Base-by-base conservation (phyloP, 1,139 yeast genomes). In the Diutina catenulata region DNA sequence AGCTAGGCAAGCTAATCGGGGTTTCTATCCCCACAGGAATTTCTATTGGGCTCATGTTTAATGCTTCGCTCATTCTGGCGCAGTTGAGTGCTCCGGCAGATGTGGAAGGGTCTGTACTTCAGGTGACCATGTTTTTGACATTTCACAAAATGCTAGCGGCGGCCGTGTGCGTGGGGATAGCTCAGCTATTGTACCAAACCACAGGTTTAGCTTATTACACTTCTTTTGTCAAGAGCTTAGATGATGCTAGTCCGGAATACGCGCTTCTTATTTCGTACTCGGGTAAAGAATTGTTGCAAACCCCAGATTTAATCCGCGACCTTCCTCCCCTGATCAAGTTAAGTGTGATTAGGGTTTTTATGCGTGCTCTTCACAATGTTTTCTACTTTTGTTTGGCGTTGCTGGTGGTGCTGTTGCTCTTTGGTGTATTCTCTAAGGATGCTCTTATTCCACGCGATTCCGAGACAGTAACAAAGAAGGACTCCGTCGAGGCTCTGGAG, bases 1-100 rank as follows among this genome's bases (percentile, higher is more conserved):
- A 54, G 1, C 41, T 40, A n/a, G 36, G 57, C 3, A 33, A 46
- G n/a, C 53, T 54, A 43, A 62, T 64, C 38, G 71, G 71, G 2
- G 48, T 51, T 15, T 51, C 60, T 38, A 62, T 64, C 32, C 39
- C 60, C 13, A 37, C 45, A 15, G 70, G 70, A 31, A 48, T 52
- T 20, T 53, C 57, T 2, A 42, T 49, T 18, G 69, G 69, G 8
- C 38, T 55, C n/a, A n/a, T n/a, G n/a, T 5, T 47, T 47, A 38
- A 48, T 60, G 53, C 68, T 46, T 46, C 57, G 10, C 38, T 54
- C 2, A 41, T 60, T 11, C 49, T 59, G 14, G 49, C 55, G 2
- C 51, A 60, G 3, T 68, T 62, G 44, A 46, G 62, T 3, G 45
- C 50, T 16, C 67, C 68, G 2, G 68, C 68, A 22, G 55, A 58